Evolutionary conservation across 352 stramenopile species (phyloP).

Genomic region (Globisporangium megalacanthum): DNA sequence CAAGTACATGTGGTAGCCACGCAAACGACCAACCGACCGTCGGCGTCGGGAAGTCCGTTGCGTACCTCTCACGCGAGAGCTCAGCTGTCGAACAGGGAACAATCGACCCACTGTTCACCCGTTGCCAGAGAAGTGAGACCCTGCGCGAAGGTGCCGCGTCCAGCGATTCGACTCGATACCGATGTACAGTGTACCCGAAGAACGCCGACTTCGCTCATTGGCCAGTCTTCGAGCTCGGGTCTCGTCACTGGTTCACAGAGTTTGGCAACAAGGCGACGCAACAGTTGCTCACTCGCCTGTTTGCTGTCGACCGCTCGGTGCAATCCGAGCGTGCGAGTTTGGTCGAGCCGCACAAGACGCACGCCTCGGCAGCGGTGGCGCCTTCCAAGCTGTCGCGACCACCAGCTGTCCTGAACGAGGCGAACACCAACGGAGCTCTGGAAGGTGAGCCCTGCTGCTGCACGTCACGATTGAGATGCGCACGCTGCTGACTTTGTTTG

Average conservation of each 20-base stretch:
- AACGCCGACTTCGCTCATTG: no score
- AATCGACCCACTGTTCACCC: no score
- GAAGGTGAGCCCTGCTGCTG: conserved; percentile 79
- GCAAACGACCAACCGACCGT: no score
- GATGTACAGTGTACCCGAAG: no score
- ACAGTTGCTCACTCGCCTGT: conserved; percentile 54
- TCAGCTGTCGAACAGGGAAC: no score
- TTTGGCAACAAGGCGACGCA: conserved; percentile 56
- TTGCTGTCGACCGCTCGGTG: conserved; percentile 60
- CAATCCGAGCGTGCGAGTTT: conserved; percentile 69
- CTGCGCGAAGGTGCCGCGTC: no score
- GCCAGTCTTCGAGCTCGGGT: no score
- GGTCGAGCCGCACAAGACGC: conserved; percentile 43
- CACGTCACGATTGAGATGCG: conserved; percentile 75
- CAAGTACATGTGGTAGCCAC: no score
- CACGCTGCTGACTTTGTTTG: conserved; percentile 52
- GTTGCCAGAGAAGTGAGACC: no score
- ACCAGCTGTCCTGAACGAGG: conserved; percentile 1
- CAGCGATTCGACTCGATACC: no score
- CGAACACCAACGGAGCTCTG: conserved; percentile 32
- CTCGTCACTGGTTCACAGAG: conserved; percentile 59
- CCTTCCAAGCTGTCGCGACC: not conserved
- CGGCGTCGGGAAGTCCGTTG: no score
- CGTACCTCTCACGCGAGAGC: no score
- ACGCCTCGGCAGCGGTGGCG: conserved; percentile 1